Evolutionary conservation across 495 filamentous ascomycete genomes (phyloP).

Genomic region (Penicillium steckii): DNA sequence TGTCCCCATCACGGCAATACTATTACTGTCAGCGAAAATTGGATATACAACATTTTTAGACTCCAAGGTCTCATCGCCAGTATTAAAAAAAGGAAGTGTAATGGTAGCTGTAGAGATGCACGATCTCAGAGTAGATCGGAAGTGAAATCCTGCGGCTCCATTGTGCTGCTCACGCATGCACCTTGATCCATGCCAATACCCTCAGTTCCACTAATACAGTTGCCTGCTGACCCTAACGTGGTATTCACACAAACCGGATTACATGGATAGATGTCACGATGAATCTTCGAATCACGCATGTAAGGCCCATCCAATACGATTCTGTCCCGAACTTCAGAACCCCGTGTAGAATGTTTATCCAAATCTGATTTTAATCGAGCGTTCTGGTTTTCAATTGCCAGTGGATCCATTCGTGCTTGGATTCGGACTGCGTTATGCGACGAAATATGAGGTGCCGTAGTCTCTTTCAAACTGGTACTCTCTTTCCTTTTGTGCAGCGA

Average conservation of each 20-base stretch:
- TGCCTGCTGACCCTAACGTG: neutral
- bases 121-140: too few relatives aligned
- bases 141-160: too few relatives aligned
- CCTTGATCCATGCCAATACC: neutral
- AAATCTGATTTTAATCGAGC: neutral
- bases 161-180: neutral
- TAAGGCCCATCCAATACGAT: neutral
- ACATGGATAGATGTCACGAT: neutral
- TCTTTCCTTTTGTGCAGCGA: neutral
- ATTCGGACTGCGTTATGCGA: conserved; percentile 2
- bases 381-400: neutral
- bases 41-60: neutral
- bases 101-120: too few relatives aligned
- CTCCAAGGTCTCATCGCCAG: too few relatives aligned
- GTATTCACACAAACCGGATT: conserved; percentile 1
- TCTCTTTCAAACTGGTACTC: too few relatives aligned
- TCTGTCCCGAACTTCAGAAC: neutral
- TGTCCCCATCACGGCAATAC: neutral
- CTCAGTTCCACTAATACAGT: conserved; percentile 2
- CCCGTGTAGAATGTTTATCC: neutral
- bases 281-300: neutral
- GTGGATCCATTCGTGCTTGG: neutral
- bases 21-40: neutral
- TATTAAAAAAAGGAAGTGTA: too few relatives aligned
- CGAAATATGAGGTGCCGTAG: conserved; percentile 1